A percentile compares a stretch with the other conserved stretches of the same genome.
phyloP scores from a whole-genome alignment of 306 rosid species.

The Malus sylvestris region DNA sequence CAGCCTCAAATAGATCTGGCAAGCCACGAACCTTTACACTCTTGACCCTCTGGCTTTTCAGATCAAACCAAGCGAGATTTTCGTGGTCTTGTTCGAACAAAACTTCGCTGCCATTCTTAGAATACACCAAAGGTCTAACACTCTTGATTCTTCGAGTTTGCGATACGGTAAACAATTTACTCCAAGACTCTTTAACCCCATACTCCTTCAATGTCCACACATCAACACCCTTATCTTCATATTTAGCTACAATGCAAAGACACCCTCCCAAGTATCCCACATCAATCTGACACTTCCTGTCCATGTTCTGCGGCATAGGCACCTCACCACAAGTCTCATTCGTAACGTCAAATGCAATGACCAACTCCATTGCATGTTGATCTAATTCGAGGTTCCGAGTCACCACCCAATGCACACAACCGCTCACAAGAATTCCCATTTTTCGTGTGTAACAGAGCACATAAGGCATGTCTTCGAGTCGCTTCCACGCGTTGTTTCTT shows the following conservation, averaged over 20 bases:
- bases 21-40: slow-evolving; percentile 26
- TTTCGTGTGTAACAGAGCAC: slow-evolving; percentile 38
- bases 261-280: slow-evolving; percentile 35
- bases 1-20: slow-evolving; percentile 37
- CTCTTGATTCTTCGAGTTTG: slow-evolving; percentile 10
- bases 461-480: slow-evolving; percentile 36
- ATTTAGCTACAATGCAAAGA: slow-evolving; percentile 41
- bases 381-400: slow-evolving; percentile 24
- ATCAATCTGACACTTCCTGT: slow-evolving; percentile 27
- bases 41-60: slow-evolving; percentile 9
- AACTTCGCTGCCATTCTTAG: slow-evolving; percentile 27
- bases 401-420: slow-evolving; percentile 65
- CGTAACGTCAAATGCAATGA: slow-evolving; percentile 38
- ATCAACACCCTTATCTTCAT: slow-evolving; percentile 21
- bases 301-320: slow-evolving; percentile 46
- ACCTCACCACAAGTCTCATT: slow-evolving; percentile 35
- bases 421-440: slow-evolving; percentile 46
- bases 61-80: slow-evolving; percentile 51
- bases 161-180: slow-evolving; percentile 28
- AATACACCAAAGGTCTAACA: slow-evolving; percentile 54
- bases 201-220: slow-evolving; percentile 64
- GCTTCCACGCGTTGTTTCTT: slow-evolving; percentile 44
- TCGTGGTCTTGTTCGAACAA: slow-evolving; percentile 34
- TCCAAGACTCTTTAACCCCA: slow-evolving; percentile 49
- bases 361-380: slow-evolving; percentile 20